These are phyloP conservation scores for Keqinozyma sinolaborantium DNA, from an alignment of 1,139 yeast genomes.

Conservation along the genomic window DNA sequence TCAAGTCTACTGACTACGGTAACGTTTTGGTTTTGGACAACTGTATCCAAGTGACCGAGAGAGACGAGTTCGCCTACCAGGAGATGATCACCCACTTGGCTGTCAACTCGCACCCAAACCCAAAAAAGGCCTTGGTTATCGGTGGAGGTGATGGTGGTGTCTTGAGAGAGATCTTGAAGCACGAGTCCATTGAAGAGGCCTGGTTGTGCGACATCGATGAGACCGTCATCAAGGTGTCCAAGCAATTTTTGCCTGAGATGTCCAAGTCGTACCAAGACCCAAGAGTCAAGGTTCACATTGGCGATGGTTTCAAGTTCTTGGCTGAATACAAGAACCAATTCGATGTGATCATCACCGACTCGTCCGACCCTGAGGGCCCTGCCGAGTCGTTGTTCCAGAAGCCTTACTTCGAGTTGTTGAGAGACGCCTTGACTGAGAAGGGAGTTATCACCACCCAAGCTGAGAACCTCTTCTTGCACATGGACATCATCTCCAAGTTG, in stretches of 20 bases:
- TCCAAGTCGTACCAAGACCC: constrained; percentile 75
- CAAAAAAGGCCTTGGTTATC: constrained; percentile 82
- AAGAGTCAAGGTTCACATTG: constrained; percentile 77
- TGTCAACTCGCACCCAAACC: constrained; percentile 84
- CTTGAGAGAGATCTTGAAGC: constrained; percentile 86
- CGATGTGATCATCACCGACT: constrained; percentile 90
- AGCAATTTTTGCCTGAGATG: constrained; percentile 83
- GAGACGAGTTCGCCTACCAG: constrained; percentile 93
- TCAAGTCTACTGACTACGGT: constrained; percentile 85
- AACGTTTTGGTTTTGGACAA: constrained; percentile 89
- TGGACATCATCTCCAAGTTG: constrained; percentile 73
- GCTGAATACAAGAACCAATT: constrained; percentile 67
- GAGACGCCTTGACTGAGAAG: constrained; percentile 74
- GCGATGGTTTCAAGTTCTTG: constrained; percentile 90
- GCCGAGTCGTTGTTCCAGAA: constrained; percentile 87
- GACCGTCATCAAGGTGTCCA: constrained; percentile 78
- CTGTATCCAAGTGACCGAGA: constrained; percentile 88
- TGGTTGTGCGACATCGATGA: constrained; percentile 91
- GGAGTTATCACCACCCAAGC: constrained; percentile 93
- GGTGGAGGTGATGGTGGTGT: constrained; percentile 99
- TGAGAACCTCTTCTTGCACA: constrained; percentile 86
- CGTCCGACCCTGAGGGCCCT: constrained; percentile 97
- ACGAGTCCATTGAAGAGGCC: constrained; percentile 76
- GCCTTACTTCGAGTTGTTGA: constrained; percentile 77
- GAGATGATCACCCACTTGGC: constrained; percentile 94